phyloP scores from a whole-genome alignment of 1,284 basidiomycete species.

The Schizophyllum amplum region DNA sequence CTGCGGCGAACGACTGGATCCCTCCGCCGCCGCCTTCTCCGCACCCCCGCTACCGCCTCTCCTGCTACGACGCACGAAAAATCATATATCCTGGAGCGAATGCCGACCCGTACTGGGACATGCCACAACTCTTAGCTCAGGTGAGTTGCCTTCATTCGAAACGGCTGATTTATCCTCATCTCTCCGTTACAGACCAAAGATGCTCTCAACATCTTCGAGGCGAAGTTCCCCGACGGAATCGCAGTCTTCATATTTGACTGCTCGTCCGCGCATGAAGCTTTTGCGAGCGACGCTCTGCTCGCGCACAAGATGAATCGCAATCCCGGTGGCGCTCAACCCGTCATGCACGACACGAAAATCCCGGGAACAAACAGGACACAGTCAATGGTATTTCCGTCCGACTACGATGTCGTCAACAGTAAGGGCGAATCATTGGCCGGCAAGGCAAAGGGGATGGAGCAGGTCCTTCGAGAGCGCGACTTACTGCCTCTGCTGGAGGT shows the following conservation, averaged over 20 bases:
- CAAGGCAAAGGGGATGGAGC: constrained; percentile 8
- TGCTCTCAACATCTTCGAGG: constrained; percentile 15
- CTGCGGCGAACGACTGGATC: constrained; percentile 5
- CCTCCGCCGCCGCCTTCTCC: constrained; percentile 7
- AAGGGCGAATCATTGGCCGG: constrained; percentile 4
- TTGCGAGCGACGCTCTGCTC: constrained; percentile 9
- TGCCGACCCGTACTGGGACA: constrained; percentile 23
- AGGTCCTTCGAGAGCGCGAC: constrained; percentile 6
- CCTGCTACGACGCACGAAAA: constrained; percentile 4
- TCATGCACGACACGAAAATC: constrained; percentile 12
- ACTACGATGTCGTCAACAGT: not conserved
- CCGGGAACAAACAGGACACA: constrained; percentile 4
- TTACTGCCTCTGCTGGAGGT: constrained; percentile 1
- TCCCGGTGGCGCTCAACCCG: constrained; percentile 10
- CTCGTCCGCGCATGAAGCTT: constrained; percentile 14
- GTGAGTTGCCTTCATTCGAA: not conserved
- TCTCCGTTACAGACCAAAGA: constrained; percentile 2
- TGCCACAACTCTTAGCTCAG: constrained; percentile 16
- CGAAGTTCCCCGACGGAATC: constrained; percentile 10
- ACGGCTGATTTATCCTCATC: not conserved
- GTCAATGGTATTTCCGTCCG: constrained; percentile 2
- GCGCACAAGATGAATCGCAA: constrained; percentile 14
- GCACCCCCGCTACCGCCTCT: constrained; percentile 4
- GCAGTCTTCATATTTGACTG: constrained; percentile 15
- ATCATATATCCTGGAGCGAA: constrained; percentile 23